Conservation (phyloP, 768 basidiomycete genomes). For the Termitomyces sp. region DNA sequence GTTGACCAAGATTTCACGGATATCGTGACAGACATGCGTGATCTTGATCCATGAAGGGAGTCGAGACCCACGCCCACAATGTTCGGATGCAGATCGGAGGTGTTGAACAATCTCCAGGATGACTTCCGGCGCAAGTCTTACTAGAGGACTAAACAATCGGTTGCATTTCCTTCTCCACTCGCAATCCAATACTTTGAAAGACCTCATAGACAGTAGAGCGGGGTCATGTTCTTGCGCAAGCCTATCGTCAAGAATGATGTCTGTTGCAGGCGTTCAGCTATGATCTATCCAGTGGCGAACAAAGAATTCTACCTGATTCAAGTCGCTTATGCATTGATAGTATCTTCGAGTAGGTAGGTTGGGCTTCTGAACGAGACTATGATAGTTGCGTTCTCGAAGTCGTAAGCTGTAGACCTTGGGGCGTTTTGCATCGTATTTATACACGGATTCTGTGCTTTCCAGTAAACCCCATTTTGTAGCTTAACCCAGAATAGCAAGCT, state of each 20-base stretch:
- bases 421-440: background rate
- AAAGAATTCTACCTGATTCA: background rate
- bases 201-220: background rate
- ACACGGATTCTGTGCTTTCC: background rate
- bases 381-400: background rate
- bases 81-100: background rate
- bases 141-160: background rate
- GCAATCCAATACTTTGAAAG: background rate
- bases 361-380: background rate
- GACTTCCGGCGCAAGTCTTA: background rate
- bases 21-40: background rate
- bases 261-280: background rate
- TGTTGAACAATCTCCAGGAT: background rate
- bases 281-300: background rate
- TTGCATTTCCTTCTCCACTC: background rate
- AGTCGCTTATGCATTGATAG: background rate
- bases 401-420: background rate
- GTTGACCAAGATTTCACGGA: background rate
- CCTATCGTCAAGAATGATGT: background rate
- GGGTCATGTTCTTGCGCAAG: background rate
- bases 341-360: background rate
- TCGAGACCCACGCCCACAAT: background rate
- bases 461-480: background rate
- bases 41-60: background rate
- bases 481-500: background rate